Conservation (phyloP, 768 basidiomycete species). For the Pluteus cervinus region DNA sequence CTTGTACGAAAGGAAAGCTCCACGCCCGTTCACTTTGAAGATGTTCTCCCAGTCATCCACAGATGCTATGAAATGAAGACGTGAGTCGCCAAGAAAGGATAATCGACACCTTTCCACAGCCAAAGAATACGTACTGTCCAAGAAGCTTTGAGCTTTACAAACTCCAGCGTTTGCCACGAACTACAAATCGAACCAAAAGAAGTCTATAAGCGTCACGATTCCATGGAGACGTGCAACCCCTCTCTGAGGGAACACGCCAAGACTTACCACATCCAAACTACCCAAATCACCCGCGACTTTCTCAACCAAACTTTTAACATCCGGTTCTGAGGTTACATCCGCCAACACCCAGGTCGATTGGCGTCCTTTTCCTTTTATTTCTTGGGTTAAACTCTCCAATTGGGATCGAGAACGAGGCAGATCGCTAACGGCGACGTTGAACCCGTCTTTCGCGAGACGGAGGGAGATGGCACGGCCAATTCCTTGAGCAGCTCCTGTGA, state of each 20-base stretch:
- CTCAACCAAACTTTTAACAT: constrained; percentile 35
- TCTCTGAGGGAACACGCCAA: background rate
- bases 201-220: too few species aligned
- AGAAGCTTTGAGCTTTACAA: constrained; percentile 8
- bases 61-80: constrained; percentile 16
- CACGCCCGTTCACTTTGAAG: constrained; percentile 48
- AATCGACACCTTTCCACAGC: background rate
- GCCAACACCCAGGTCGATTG: constrained; percentile 16
- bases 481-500: constrained; percentile 35
- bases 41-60: constrained; percentile 33
- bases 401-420: constrained; percentile 20
- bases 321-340: constrained; percentile 35
- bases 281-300: constrained; percentile 28
- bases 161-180: constrained; percentile 45
- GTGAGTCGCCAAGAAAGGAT: background rate
- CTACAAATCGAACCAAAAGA: constrained; percentile 15
- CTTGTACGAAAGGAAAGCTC: constrained; percentile 57
- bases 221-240: background rate
- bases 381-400: constrained; percentile 19
- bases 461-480: constrained; percentile 43
- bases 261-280: constrained; percentile 39
- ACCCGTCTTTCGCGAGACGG: constrained; percentile 41
- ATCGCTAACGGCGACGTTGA: constrained; percentile 42
- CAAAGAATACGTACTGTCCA: constrained; percentile 13
- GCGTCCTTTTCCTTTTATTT: constrained; percentile 23